Percentiles rank a stretch among this genome's conserved stretches.
Conservation (phyloP, 345 rosid species). For the Erucastrum elatum region DNA sequence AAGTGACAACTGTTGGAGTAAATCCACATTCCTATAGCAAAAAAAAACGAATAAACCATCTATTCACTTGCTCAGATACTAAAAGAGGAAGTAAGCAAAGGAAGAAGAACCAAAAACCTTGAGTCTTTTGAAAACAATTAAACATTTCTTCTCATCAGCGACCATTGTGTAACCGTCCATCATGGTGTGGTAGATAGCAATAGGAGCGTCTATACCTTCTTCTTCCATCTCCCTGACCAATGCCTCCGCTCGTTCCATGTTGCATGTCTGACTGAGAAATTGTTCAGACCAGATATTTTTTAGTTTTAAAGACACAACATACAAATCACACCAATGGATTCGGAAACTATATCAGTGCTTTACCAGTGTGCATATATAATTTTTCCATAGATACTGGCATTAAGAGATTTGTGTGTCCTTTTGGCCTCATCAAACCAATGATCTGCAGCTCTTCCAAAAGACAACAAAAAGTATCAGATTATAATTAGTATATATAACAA, state of each 20-base stretch:
- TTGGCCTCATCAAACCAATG: constrained; percentile 86
- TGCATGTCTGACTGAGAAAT: constrained; percentile 61
- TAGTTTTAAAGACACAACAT: constrained; percentile 9
- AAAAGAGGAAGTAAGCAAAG: background rate
- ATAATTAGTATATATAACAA: background rate
- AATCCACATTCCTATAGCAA: constrained; percentile 82
- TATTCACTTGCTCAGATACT: constrained; percentile 18
- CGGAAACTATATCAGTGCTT: background rate
- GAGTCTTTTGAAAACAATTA: constrained; percentile 82
- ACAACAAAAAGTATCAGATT: constrained; percentile 48
- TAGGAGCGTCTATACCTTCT: constrained; percentile 94
- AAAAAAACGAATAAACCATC: background rate
- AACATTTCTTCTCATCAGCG: constrained; percentile 79
- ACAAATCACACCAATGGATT: background rate
- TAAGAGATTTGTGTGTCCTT: constrained; percentile 55
- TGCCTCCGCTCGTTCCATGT: constrained; percentile 83
- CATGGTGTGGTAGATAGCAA: constrained; percentile 92
- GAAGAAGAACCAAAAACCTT: constrained; percentile 52
- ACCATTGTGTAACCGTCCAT: constrained; percentile 94
- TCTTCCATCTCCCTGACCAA: constrained; percentile 95
- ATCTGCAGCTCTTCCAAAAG: constrained; percentile 93
- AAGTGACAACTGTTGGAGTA: constrained; percentile 78
- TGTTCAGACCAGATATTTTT: constrained; percentile 12
- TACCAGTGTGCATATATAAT: constrained; percentile 92
- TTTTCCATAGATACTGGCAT: constrained; percentile 84